Evolutionary conservation across 805 yeast genomes (phyloP), one percentile per base, ranked within the genome.

Genomic region (Tetrapisispora namnaoensis): DNA sequence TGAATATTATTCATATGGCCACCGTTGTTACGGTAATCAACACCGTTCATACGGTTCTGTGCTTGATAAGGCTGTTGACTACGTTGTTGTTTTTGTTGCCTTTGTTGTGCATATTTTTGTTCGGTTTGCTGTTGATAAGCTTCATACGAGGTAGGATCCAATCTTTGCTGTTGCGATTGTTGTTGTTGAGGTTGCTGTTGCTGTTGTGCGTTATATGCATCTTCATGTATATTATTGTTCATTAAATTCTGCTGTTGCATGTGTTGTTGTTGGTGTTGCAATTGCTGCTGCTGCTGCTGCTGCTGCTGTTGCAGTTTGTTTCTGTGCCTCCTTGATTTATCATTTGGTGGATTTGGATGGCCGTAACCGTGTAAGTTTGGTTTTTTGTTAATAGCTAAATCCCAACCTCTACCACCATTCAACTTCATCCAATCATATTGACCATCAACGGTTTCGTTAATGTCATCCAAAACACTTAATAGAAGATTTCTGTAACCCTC

Each of bases 391-490:
- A 84, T 79, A 18, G 85, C 73, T 30, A 86, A 78, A 69, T 93
- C 98, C 96, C 96, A 91, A 47, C 98, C 98, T 66, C 83, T 82
- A 51, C 98, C 98, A 49, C 86, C 87, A 65, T 93, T 93, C 57
- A 93, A 74, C 60, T 84, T 86, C 96, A 89, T 87, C 99, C 99
- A 93, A 72, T 93, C 99, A 68, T 89, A 93, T 61, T 86, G 90
- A 42, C 86, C 95, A 68, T 93, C 97, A 46, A 81, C 84, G 36
- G 67, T 67, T 52, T 82, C 86, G 45, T 82, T 84, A 46, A 83
- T 74, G 34, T 83, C 81, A 45, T 80, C 81, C 53, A 93, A 70
- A 0, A 89, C 93, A 52, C 86, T 80, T 54, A 87, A 77, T 75
- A 93, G 74, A 52, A 93, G 71, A 51, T 77, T 78, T 49, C 93